phyloP scores from a whole-genome alignment of 352 stramenopile species.

The Phytophthora palmivora region DNA sequence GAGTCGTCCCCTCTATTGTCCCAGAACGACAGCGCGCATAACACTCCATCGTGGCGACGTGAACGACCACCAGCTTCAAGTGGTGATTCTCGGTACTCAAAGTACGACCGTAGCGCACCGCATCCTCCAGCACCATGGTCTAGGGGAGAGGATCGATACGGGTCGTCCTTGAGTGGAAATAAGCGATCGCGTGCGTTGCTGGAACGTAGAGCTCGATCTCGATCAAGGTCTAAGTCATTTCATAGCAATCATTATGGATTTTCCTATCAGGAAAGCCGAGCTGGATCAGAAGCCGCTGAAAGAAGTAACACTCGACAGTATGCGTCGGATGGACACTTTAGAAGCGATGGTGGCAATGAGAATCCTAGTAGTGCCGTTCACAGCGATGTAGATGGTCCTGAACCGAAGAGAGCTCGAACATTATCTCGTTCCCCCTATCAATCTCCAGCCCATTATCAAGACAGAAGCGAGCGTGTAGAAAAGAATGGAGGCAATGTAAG shows the following conservation, averaged over 20 bases:
- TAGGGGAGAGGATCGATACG: conserved; percentile 11
- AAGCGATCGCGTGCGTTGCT: conserved; percentile 16
- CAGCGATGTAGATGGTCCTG: conserved; percentile 4
- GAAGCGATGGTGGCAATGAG: conserved; percentile 1
- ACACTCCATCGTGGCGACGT: conserved; percentile 24
- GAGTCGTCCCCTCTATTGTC: conserved; percentile 27
- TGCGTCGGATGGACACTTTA: neutral
- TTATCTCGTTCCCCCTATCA: neutral
- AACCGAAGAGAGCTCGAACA: conserved; percentile 17
- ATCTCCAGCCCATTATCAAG: conserved; percentile 8
- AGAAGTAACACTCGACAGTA: neutral
- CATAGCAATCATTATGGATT: conserved; percentile 9
- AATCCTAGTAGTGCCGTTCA: conserved; percentile 1
- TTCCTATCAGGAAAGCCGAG: conserved; percentile 3
- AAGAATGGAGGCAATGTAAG: neutral
- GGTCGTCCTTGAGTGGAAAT: conserved; percentile 13
- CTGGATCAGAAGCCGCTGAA: neutral
- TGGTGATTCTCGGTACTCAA: conserved; percentile 14
- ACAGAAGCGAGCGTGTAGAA: neutral
- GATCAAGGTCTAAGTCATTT: conserved; percentile 21
- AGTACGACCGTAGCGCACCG: conserved; percentile 10
- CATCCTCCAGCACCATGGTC: conserved; percentile 1
- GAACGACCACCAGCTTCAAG: conserved; percentile 14
- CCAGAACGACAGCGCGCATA: conserved; percentile 25
- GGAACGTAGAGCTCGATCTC: conserved; percentile 28